Conservation (phyloP, 108 stramenopile species). For the Nannochloropsis gaditana region DNA sequence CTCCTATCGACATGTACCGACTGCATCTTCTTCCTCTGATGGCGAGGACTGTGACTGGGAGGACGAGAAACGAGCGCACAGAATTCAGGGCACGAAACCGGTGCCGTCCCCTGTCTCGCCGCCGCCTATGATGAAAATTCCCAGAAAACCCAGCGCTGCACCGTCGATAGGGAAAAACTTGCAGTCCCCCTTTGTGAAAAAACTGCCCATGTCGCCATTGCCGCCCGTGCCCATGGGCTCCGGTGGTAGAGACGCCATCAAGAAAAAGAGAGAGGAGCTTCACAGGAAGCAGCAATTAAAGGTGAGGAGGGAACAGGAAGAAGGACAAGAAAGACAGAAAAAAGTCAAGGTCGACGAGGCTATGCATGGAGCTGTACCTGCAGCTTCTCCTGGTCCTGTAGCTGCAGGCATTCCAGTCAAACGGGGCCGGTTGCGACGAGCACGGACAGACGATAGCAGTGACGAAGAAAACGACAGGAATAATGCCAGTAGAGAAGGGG, state of each 20-base stretch:
- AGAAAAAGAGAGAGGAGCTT: background rate
- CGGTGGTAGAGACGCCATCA: constrained; percentile 9
- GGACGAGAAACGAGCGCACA: background rate
- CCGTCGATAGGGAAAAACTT: background rate
- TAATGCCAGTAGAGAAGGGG: background rate
- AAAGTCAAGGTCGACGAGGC: background rate
- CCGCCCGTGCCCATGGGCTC: constrained; percentile 10
- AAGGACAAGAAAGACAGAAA: background rate
- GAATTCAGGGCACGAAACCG: background rate
- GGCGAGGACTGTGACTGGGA: background rate
- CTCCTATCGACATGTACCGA: background rate
- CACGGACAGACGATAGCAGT: background rate
- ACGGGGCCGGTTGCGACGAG: background rate
- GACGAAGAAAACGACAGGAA: background rate
- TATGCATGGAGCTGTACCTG: background rate
- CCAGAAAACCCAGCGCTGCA: background rate
- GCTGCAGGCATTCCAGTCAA: background rate
- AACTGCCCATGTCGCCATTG: background rate
- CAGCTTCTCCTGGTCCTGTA: background rate
- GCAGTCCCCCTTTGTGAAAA: background rate
- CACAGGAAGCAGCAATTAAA: background rate
- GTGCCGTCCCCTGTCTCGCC: background rate
- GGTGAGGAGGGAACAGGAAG: background rate
- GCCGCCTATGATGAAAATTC: background rate
- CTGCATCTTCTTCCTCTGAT: background rate